phyloP scores from a whole-genome alignment of 352 stramenopile species.

The Thalassiosira sp. region DNA sequence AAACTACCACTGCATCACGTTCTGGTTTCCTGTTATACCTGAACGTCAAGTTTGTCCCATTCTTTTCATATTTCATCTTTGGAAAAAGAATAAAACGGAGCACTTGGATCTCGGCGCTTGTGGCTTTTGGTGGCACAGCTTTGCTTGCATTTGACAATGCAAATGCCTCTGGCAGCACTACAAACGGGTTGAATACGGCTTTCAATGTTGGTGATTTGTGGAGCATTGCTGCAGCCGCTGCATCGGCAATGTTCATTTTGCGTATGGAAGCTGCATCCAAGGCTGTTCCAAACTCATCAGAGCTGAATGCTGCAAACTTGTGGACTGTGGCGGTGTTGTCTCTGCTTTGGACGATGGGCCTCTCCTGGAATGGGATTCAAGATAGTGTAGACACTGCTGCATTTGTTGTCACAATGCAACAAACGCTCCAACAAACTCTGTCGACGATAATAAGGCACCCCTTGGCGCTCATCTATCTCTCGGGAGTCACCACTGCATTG shows the following conservation, averaged over 20 bases:
- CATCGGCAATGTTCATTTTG: slow-evolving; percentile 82
- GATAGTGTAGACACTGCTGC: not conserved
- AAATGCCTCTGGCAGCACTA: slow-evolving; percentile 1
- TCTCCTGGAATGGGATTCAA: slow-evolving; percentile 25
- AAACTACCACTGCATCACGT: slow-evolving; percentile 75
- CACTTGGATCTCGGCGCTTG: slow-evolving; percentile 71
- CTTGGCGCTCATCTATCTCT: slow-evolving; percentile 75
- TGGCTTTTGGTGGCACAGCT: slow-evolving; percentile 72
- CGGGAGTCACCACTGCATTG: slow-evolving; percentile 72
- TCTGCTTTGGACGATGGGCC: slow-evolving; percentile 52
- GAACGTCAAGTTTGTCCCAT: slow-evolving; percentile 84
- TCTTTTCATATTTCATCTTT: slow-evolving; percentile 71
- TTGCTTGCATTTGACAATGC: slow-evolving; percentile 64
- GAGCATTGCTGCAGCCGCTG: slow-evolving; percentile 71
- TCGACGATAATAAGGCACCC: slow-evolving; percentile 50
- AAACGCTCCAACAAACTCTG: slow-evolving; percentile 27
- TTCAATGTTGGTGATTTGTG: slow-evolving; percentile 76
- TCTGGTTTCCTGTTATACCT: slow-evolving; percentile 82
- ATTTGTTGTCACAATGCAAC: slow-evolving; percentile 13
- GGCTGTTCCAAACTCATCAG: slow-evolving; percentile 46
- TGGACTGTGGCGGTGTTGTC: slow-evolving; percentile 64
- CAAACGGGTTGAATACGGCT: not conserved
- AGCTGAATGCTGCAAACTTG: slow-evolving; percentile 73
- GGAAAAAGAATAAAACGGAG: slow-evolving; percentile 53
- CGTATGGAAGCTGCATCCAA: slow-evolving; percentile 69